Percentiles rank a stretch among this genome's conserved stretches.
These are phyloP conservation scores for Pseudoneurospora amorphoporcata DNA, from an alignment of 495 filamentous ascomycete genomes.

Conservation along the genomic window DNA sequence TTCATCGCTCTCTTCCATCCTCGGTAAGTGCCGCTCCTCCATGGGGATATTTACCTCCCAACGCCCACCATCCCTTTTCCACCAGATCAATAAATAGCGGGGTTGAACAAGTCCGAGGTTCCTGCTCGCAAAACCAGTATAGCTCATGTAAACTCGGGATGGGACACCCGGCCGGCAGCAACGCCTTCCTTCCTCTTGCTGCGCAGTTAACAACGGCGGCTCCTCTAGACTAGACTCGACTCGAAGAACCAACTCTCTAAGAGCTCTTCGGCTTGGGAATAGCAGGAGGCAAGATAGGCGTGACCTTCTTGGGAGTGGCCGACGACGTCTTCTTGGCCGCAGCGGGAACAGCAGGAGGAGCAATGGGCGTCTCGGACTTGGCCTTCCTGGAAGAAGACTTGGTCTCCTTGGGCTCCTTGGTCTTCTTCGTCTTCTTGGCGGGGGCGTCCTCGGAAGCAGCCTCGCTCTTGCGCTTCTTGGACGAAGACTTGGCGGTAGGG, in stretches of 20 bases:
- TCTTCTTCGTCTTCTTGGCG: slow-evolving; percentile 3
- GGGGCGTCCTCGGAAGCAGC: slow-evolving; percentile 28
- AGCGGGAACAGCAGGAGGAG: slow-evolving; percentile 15
- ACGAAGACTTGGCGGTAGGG: slow-evolving; percentile 8
- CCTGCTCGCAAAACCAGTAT: background rate
- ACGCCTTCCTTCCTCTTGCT: background rate
- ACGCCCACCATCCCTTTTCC: too few species aligned
- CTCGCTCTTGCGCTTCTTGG: slow-evolving; percentile 38
- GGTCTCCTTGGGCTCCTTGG: background rate
- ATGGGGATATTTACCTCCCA: too few species aligned
- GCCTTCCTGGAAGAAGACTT: slow-evolving; percentile 19
- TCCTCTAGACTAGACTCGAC: background rate
- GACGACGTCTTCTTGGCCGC: slow-evolving; percentile 7
- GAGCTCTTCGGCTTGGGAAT: slow-evolving; percentile 23
- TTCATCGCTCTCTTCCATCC: too few species aligned
- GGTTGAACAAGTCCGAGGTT: background rate
- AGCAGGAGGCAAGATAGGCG: slow-evolving; percentile 27
- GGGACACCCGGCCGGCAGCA: background rate
- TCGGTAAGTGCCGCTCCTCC: too few species aligned
- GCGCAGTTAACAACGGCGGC: background rate
- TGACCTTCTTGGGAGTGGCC: slow-evolving; percentile 19
- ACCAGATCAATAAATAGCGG: background rate
- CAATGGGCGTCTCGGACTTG: slow-evolving; percentile 17
- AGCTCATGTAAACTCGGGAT: background rate
- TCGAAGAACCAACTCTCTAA: slow-evolving; percentile 11